Percentiles rank a stretch among this genome's conserved stretches.
Evolutionary conservation across 2,329 filamentous ascomycete genomes (phyloP).

Genomic region (Fusarium marasasianum): DNA sequence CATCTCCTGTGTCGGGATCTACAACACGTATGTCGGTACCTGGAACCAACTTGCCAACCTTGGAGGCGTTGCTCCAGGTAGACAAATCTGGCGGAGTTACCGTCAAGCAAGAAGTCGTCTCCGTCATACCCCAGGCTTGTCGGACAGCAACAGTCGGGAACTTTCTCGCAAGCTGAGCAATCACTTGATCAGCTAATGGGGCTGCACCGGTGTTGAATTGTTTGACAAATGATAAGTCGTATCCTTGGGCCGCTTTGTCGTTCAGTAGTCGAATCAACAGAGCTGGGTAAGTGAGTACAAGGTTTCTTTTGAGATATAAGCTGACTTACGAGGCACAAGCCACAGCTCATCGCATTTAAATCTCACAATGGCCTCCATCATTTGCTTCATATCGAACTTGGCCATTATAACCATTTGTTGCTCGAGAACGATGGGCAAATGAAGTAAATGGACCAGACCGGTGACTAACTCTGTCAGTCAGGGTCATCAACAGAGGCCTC

Average conservation of each 20-base stretch:
- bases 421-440: not conserved
- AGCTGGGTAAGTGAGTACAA: not conserved
- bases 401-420: not conserved
- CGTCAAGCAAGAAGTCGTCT: not conserved
- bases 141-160: not conserved
- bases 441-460: not conserved
- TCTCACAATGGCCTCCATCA: not conserved
- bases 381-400: not conserved
- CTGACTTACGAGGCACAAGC: not conserved
- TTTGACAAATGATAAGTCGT: not conserved
- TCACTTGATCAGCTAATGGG: not conserved
- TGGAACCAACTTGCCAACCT: not conserved
- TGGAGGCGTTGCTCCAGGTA: not conserved
- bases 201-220: not conserved
- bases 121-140: not conserved
- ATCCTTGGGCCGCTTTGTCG: not conserved
- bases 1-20: not conserved
- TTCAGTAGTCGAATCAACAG: not conserved
- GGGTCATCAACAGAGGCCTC: rapidly evolving
- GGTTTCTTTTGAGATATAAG: rapidly evolving
- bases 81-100: not conserved
- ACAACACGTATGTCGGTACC: not conserved
- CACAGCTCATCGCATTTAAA: not conserved
- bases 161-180: not conserved
- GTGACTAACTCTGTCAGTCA: not conserved